These are phyloP conservation scores for Aaosphaeria arxii DNA, from an alignment of 2,329 filamentous ascomycete genomes.

Conservation along the genomic window DNA sequence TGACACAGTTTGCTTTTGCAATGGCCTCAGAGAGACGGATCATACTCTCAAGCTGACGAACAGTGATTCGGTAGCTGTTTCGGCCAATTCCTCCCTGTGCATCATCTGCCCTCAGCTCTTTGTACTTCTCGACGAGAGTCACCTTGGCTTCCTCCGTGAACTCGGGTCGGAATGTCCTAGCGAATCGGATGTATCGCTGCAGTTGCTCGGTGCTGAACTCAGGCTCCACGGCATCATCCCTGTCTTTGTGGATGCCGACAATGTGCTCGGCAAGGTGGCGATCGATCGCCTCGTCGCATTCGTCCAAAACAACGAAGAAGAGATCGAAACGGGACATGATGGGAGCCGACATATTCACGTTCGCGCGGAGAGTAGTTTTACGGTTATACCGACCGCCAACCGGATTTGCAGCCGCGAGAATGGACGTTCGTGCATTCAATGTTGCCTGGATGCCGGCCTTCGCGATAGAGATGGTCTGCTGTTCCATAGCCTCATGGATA, in stretches of 20 bases:
- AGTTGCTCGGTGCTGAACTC: conserved; percentile 96
- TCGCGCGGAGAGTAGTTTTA: conserved; percentile 86
- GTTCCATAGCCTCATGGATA: conserved; percentile 99
- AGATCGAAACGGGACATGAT: conserved; percentile 99
- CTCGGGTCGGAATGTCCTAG: conserved; percentile 87
- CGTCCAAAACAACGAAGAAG: conserved; percentile 96
- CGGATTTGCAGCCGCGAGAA: conserved; percentile 93
- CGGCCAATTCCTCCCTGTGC: conserved; percentile 89
- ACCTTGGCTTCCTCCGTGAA: conserved; percentile 86
- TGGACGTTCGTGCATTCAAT: conserved; percentile 90
- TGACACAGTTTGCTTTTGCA: conserved; percentile 93
- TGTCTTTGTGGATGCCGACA: conserved; percentile 86
- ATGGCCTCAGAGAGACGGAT: conserved; percentile 97
- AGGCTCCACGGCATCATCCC: conserved; percentile 86
- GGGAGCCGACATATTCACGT: conserved; percentile 97
- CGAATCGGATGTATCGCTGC: conserved; percentile 96
- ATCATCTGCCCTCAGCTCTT: conserved; percentile 89
- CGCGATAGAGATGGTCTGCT: conserved; percentile 98
- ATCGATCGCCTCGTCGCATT: conserved; percentile 90
- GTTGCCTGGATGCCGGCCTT: conserved; percentile 98
- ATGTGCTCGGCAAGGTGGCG: conserved; percentile 92
- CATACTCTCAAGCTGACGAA: conserved; percentile 91
- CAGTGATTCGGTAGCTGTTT: conserved; percentile 96
- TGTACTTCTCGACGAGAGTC: conserved; percentile 87
- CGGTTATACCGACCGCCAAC: conserved; percentile 96